Evolutionary conservation across 129 eudicot genomes (phyloP), one percentile per base, ranked within the genome.

Genomic region (Lactuca saligna): DNA sequence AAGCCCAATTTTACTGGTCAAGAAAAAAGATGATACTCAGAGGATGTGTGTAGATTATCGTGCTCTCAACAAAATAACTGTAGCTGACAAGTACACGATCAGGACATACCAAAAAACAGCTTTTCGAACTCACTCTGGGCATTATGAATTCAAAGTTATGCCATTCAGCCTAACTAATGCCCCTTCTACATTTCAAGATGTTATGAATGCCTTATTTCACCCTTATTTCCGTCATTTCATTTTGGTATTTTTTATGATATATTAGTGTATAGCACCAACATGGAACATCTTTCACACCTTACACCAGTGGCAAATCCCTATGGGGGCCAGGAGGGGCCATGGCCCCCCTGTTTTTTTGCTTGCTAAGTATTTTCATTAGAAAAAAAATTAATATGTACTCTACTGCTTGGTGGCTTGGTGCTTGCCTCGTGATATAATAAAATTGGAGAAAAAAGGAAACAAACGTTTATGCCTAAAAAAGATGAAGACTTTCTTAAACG

Each of bases 31-130:
- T 54, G 4, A 48, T 3, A 5, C 54, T 1, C 15, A 44, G 63
- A 31, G 63, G 63, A 58, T 58, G 63, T 58, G 63, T 58, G 63
- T 58, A 15, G 42, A 32, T 13, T 58, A 58, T 11, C 33, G 17
- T 7, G 44, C 63, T 12, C 42, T 58, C 14, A 58, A 58, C 63
- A 58, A 58, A 12, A 13, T 34, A 3, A 58, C 44, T 2, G 3
- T 58, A 1, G 44, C 42, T 6, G 44, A 58, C 5, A 58, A 58
- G 14, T 58, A 58, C 2, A n/a, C 12, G 39, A 33, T 1, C 16
- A 31, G 1, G 63, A 58, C 63, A 58, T 58, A 2, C 15, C 11
- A 4, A 58, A 58, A 58, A 7, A 32, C 63, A 58, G 17, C 63
- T 58, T 58, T 58, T 32, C 63, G 42, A 3, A 58, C 63, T 58